Percentiles rank a stretch among this genome's conserved stretches.
phyloP scores from a whole-genome alignment of 148 eudicot genomes.

The Chenopodium berlandieri region DNA sequence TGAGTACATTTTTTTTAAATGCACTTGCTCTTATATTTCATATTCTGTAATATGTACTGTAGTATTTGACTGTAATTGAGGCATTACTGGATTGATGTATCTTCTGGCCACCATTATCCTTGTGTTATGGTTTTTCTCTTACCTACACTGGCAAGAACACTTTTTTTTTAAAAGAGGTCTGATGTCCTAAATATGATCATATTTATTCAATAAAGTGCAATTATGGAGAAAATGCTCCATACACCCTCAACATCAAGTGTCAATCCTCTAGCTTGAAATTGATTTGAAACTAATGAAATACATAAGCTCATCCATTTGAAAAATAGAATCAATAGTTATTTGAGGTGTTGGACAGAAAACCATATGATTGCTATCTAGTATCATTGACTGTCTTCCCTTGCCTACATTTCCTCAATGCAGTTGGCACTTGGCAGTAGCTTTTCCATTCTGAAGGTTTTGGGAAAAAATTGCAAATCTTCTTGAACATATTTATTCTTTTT shows the following conservation, averaged over 20 bases:
- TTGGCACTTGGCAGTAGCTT: neutral
- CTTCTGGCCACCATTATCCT: neutral
- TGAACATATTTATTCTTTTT: neutral
- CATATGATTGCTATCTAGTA: neutral
- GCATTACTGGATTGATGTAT: neutral
- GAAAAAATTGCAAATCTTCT: neutral
- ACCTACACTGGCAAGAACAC: neutral
- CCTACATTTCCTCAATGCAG: neutral
- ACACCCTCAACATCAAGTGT: neutral
- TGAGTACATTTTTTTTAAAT: conserved; percentile 21
- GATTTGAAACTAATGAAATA: neutral
- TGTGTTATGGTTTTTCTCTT: neutral
- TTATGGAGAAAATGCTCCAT: neutral
- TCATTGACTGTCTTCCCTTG: neutral
- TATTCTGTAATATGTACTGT: neutral
- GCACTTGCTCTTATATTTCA: neutral
- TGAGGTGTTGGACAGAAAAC: neutral
- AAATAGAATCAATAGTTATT: neutral
- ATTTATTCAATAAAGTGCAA: neutral
- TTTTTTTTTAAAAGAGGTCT: too few species aligned
- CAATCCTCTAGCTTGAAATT: neutral
- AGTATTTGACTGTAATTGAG: neutral
- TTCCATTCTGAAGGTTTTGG: neutral
- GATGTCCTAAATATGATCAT: too few species aligned
- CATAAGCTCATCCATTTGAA: neutral